Conservation (phyloP, 2,329 filamentous ascomycete species). For the Cephalotrichum gorgonifer region DNA sequence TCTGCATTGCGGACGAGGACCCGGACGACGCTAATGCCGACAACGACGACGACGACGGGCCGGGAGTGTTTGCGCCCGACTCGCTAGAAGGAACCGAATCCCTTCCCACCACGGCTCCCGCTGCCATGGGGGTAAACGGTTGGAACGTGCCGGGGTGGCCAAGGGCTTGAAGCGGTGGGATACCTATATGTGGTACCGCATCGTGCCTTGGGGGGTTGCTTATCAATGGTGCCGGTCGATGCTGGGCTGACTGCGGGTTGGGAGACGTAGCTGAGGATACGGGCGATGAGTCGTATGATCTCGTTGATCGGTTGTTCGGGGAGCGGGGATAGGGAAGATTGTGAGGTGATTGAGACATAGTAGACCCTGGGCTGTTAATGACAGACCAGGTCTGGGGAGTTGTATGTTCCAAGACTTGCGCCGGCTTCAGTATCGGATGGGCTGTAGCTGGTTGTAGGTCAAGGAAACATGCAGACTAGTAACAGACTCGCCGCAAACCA, state of each 20-base stretch:
- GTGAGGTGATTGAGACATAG: neutral
- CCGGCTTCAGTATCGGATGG: neutral
- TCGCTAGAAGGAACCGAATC: slow-evolving; percentile 51
- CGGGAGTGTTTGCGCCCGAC: slow-evolving; percentile 45
- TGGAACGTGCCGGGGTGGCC: slow-evolving; percentile 26
- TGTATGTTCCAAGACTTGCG: neutral
- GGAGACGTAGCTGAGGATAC: neutral
- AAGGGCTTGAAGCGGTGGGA: slow-evolving; percentile 19
- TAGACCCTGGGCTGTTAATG: neutral
- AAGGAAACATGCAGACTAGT: neutral
- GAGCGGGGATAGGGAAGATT: neutral
- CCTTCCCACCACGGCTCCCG: slow-evolving; percentile 40
- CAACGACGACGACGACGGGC: slow-evolving; percentile 27
- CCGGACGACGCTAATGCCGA: slow-evolving; percentile 18
- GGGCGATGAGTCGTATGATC: neutral
- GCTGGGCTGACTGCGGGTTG: neutral
- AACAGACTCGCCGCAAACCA: neutral
- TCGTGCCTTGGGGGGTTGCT: neutral
- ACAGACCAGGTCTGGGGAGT: neutral
- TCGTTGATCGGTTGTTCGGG: neutral
- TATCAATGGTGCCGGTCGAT: neutral
- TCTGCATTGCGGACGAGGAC: slow-evolving; percentile 47
- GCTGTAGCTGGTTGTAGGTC: neutral
- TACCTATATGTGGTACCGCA: slow-evolving; percentile 22
- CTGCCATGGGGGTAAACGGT: slow-evolving; percentile 40